Evolutionary conservation across 805 yeast genomes (phyloP).

Genomic region (Ogataea thermomethanolica): DNA sequence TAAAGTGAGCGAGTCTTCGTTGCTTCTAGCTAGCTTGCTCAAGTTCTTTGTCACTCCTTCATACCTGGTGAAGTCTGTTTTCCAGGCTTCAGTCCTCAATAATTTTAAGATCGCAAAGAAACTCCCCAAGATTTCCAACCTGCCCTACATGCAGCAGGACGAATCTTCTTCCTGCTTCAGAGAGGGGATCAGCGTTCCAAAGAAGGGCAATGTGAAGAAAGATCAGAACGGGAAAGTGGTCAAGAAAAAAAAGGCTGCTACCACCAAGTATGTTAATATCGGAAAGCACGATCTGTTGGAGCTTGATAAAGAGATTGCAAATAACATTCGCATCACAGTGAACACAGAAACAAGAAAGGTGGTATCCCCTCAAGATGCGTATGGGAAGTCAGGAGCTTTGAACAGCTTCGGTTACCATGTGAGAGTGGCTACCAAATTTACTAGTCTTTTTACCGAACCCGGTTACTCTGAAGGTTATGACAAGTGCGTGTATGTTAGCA

Average conservation of each 20-base stretch:
- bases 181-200: slow-evolving; percentile 62
- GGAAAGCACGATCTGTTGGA: slow-evolving; percentile 62
- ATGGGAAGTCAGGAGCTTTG: slow-evolving; percentile 58
- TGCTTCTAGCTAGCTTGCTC: slow-evolving; percentile 63
- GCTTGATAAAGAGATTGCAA: slow-evolving; percentile 63
- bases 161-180: slow-evolving; percentile 36
- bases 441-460: slow-evolving; percentile 67
- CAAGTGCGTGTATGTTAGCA: slow-evolving; percentile 57
- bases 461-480: slow-evolving; percentile 66
- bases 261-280: slow-evolving; percentile 73
- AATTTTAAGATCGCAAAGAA: slow-evolving; percentile 62
- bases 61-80: slow-evolving; percentile 63
- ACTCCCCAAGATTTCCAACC: slow-evolving; percentile 65
- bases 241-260: slow-evolving; percentile 46
- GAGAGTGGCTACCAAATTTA: slow-evolving; percentile 58
- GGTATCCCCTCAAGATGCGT: slow-evolving; percentile 70
- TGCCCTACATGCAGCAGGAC: slow-evolving; percentile 66
- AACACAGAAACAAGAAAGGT: slow-evolving; percentile 58
- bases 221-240: slow-evolving; percentile 35
- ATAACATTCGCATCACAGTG: slow-evolving; percentile 77
- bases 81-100: slow-evolving; percentile 40
- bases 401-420: slow-evolving; percentile 72
- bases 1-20: slow-evolving; percentile 25
- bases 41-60: slow-evolving; percentile 86
- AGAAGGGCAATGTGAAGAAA: slow-evolving; percentile 38